Conservation (phyloP, 2,329 filamentous ascomycete species). For the Davidsoniella virescens region DNA sequence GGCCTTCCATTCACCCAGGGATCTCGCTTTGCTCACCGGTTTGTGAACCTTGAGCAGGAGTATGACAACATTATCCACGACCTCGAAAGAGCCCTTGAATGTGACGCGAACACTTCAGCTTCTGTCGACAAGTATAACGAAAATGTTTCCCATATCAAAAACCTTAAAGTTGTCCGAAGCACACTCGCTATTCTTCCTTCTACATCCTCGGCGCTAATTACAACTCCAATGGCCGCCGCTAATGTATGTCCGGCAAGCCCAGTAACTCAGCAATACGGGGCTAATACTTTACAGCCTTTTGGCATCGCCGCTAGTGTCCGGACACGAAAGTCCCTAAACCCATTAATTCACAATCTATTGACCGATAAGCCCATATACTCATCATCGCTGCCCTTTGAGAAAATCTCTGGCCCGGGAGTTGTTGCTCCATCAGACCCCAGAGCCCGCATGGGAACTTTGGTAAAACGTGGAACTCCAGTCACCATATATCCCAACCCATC, state of each 20-base stretch:
- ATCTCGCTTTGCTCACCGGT: slow-evolving; percentile 29
- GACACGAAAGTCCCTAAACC: slow-evolving; percentile 49
- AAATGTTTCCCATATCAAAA: slow-evolving; percentile 39
- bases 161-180: slow-evolving; percentile 55
- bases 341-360: slow-evolving; percentile 84
- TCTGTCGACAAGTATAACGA: slow-evolving; percentile 4
- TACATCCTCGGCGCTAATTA: slow-evolving; percentile 75
- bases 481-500: slow-evolving; percentile 68
- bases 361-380: slow-evolving; percentile 91
- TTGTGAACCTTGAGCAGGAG: slow-evolving; percentile 89
- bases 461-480: slow-evolving; percentile 82
- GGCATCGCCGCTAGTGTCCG: slow-evolving; percentile 12
- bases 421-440: slow-evolving; percentile 7
- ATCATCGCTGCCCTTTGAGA: slow-evolving; percentile 66
- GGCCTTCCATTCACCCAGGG: slow-evolving; percentile 53
- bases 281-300: slow-evolving; percentile 4
- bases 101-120: slow-evolving; percentile 5
- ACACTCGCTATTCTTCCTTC: slow-evolving; percentile 63
- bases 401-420: slow-evolving; percentile 28
- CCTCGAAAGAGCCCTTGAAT: slow-evolving; percentile 18
- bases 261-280: slow-evolving; percentile 16
- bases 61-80: slow-evolving; percentile 47
- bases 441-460: slow-evolving; percentile 48
- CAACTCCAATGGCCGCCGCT: slow-evolving; percentile 71
- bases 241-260: slow-evolving; percentile 24